A percentile compares a stretch with the other conserved stretches of the same genome.
Evolutionary conservation across 116 monocot genomes (phyloP).

Genomic region (Dioscorea cayenensis): DNA sequence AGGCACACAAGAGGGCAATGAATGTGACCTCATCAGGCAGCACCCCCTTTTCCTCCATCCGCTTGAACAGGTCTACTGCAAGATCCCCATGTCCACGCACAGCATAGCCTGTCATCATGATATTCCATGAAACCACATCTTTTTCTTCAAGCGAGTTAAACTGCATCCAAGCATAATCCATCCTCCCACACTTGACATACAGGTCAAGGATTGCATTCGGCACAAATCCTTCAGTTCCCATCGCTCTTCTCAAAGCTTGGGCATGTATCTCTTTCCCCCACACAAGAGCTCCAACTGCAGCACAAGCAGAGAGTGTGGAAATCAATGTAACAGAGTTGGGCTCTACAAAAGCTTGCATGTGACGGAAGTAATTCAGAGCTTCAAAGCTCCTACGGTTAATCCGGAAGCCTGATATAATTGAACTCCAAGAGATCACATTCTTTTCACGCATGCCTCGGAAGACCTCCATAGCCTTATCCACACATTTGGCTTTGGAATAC

Average conservation of each 20-base stretch:
- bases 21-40: slow-evolving; percentile 66
- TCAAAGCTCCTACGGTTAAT: slow-evolving; percentile 46
- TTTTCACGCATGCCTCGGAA: slow-evolving; percentile 36
- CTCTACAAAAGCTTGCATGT: slow-evolving; percentile 30
- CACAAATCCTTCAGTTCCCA: slow-evolving; percentile 38
- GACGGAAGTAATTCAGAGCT: slow-evolving; percentile 37
- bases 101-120: slow-evolving; percentile 65
- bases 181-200: slow-evolving; percentile 77
- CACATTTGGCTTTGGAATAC: slow-evolving; percentile 35
- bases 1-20: slow-evolving; percentile 52
- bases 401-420: slow-evolving; percentile 38
- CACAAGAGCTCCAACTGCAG: slow-evolving; percentile 45
- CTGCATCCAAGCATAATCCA: slow-evolving; percentile 37
- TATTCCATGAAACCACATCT: slow-evolving; percentile 73
- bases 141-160: slow-evolving; percentile 38
- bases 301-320: slow-evolving; percentile 53
- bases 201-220: slow-evolving; percentile 65
- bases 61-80: slow-evolving; percentile 38
- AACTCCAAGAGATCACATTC: slow-evolving; percentile 46
- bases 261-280: slow-evolving; percentile 79
- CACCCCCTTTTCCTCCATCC: slow-evolving; percentile 45
- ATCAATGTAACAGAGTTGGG: slow-evolving; percentile 55
- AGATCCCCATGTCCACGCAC: slow-evolving; percentile 34
- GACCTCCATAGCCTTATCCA: slow-evolving; percentile 46
- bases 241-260: slow-evolving; percentile 35